Conservation (phyloP, 2,329 filamentous ascomycete genomes). For the Blastomyces emzantsi region DNA sequence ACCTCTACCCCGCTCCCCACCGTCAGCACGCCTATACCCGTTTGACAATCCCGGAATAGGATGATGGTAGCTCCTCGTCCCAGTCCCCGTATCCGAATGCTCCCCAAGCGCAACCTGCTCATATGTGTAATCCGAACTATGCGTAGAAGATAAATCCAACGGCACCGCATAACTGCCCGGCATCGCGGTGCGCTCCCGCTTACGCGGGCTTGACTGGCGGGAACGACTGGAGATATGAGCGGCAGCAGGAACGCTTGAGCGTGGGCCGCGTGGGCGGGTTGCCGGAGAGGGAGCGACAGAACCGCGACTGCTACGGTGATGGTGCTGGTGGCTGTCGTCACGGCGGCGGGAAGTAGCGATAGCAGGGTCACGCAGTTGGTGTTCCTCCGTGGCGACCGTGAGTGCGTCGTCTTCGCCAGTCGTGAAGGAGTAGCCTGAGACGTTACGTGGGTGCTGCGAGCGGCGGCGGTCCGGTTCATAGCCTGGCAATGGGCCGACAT, state of each 20-base stretch:
- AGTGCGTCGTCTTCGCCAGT: constrained; percentile 39
- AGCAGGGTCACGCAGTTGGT: constrained; percentile 12
- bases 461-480: constrained; percentile 29
- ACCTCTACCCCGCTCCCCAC: constrained; percentile 26
- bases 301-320: constrained; percentile 8
- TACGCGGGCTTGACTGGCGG: constrained; percentile 30
- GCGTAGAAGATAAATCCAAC: constrained; percentile 33
- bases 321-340: constrained; percentile 7
- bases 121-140: constrained; percentile 33
- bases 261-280: constrained; percentile 13
- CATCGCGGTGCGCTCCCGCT: constrained; percentile 28
- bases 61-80: constrained; percentile 49
- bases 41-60: constrained; percentile 47
- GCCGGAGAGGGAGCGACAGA: constrained; percentile 5
- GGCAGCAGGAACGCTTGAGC: constrained; percentile 2
- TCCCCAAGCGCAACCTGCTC: constrained; percentile 26
- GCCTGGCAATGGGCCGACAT: constrained; percentile 45
- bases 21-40: constrained; percentile 32
- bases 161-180: constrained; percentile 38
- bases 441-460: constrained; percentile 22
- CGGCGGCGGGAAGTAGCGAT: constrained; percentile 12
- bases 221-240: constrained; percentile 18
- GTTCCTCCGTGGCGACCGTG: constrained; percentile 33
- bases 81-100: constrained; percentile 34
- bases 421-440: constrained; percentile 42